Percentiles rank a stretch among this genome's conserved stretches.
phyloP scores from a whole-genome alignment of 352 stramenopile species.

The Sclerospora graminicola region DNA sequence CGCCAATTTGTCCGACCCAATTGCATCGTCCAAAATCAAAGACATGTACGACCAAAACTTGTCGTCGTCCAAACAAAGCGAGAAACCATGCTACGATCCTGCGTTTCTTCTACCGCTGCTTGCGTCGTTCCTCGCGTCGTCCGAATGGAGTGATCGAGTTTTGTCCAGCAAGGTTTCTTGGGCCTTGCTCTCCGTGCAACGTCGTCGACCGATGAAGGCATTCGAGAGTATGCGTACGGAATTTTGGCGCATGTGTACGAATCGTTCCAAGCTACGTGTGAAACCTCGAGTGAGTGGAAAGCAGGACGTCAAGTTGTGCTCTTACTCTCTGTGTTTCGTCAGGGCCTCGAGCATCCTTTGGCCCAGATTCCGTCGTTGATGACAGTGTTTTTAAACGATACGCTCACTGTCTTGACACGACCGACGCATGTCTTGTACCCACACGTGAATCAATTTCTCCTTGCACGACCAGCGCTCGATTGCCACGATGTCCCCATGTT shows the following conservation, averaged over 20 bases:
- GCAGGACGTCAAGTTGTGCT: constrained; percentile 67
- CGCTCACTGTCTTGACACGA: constrained; percentile 50
- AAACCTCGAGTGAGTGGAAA: constrained; percentile 47
- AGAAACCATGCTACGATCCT: background rate
- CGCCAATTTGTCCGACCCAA: no score
- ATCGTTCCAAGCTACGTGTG: constrained; percentile 42
- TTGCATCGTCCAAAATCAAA: no score
- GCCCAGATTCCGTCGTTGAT: constrained; percentile 57
- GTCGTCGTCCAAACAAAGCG: no score
- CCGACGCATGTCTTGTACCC: constrained; percentile 66
- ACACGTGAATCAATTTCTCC: constrained; percentile 77
- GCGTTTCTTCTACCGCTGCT: constrained; percentile 53
- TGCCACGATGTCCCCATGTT: constrained; percentile 82
- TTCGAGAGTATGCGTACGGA: constrained; percentile 59
- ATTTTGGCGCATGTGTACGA: constrained; percentile 74
- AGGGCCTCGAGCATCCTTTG: constrained; percentile 37
- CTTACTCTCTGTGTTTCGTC: constrained; percentile 70
- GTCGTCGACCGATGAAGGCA: constrained; percentile 42
- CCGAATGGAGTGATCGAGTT: constrained; percentile 37
- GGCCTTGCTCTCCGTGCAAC: constrained; percentile 59
- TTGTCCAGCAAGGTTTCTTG: constrained; percentile 66
- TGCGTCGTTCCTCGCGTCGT: constrained; percentile 64
- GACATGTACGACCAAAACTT: no score
- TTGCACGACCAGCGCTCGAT: constrained; percentile 70
- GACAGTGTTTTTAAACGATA: constrained; percentile 80